Evolutionary conservation across 805 yeast species (phyloP).

Genomic region (Myxozyma udenii): DNA sequence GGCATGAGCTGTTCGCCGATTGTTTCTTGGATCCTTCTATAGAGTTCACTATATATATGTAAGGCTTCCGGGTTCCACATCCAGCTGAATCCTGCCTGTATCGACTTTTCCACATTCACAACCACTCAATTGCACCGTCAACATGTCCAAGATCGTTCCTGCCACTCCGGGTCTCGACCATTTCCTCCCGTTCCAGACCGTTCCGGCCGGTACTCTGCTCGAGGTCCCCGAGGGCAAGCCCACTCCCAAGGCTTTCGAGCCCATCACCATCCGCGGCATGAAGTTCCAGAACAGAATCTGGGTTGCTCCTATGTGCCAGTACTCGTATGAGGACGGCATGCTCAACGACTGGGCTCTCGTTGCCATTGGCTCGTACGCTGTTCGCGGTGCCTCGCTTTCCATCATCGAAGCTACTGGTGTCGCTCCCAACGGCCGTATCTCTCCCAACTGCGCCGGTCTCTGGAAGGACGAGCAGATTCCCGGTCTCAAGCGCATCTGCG

Average conservation of each 20-base stretch:
- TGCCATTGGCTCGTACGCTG: conserved; percentile 50
- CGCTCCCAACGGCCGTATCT: conserved; percentile 42
- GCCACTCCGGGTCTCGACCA: conserved; percentile 22
- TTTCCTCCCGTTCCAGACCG: conserved; percentile 39
- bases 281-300: conserved; percentile 52
- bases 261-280: conserved; percentile 44
- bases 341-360: conserved; percentile 49
- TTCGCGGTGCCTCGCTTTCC: conserved; percentile 51
- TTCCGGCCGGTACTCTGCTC: conserved; percentile 40
- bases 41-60: too few species aligned
- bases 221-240: conserved; percentile 27
- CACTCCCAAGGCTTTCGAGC: conserved; percentile 45
- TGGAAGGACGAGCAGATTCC: conserved; percentile 51
- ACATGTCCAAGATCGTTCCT: background rate
- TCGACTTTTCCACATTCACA: background rate
- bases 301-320: conserved; percentile 43
- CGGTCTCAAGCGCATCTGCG: conserved; percentile 43
- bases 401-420: conserved; percentile 50
- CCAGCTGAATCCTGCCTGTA: too few species aligned
- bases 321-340: conserved; percentile 45
- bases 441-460: conserved; percentile 50
- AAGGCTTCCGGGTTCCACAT: too few species aligned
- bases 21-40: too few species aligned
- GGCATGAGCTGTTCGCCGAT: too few species aligned
- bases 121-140: background rate